phyloP scores from a whole-genome alignment of 2,329 filamentous ascomycete species.

The Trichoderma aggressivum region DNA sequence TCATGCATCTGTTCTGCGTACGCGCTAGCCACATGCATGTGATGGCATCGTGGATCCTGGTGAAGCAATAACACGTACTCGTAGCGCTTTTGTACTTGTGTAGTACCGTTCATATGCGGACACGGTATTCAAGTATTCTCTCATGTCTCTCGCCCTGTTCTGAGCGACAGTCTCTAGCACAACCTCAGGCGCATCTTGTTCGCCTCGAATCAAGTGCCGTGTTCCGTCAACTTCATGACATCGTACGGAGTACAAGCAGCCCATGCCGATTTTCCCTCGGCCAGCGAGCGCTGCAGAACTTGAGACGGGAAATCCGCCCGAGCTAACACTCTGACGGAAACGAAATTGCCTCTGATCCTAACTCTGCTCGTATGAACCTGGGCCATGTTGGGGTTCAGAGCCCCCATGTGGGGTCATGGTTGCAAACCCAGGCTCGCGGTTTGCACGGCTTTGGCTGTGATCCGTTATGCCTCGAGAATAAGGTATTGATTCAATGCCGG shows the following conservation, averaged over 20 bases:
- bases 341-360: conserved; percentile 13
- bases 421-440: background rate
- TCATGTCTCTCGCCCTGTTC: too few relatives aligned
- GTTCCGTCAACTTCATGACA: background rate
- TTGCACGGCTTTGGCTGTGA: background rate
- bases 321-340: conserved; percentile 4
- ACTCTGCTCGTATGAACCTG: conserved; percentile 12
- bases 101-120: background rate
- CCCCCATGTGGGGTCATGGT: conserved; percentile 1
- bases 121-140: background rate
- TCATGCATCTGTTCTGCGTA: background rate
- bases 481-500: background rate
- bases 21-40: background rate
- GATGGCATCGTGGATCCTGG: background rate
- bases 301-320: background rate
- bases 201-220: background rate
- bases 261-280: background rate
- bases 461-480: background rate
- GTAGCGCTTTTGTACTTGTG: background rate
- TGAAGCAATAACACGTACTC: background rate
- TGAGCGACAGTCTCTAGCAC: background rate
- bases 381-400: conserved; percentile 12
- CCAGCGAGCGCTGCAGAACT: background rate
- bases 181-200: background rate
- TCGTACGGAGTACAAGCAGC: background rate